phyloP scores from a whole-genome alignment of 1,284 basidiomycete genomes.

The Phenoliferia sp. region DNA sequence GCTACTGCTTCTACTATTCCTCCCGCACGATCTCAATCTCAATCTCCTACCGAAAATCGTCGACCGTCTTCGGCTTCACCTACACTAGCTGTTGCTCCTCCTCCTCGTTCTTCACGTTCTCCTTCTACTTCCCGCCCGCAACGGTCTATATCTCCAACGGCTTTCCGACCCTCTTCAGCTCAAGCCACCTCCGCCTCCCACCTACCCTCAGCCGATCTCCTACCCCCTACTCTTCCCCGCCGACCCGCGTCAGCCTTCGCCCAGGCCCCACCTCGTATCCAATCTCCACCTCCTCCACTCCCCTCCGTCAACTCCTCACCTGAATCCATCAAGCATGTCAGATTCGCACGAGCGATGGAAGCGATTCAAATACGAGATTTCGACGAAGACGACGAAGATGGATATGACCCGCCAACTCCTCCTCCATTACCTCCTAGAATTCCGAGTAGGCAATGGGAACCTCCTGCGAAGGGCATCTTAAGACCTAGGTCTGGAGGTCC shows the following conservation, averaged over 20 bases:
- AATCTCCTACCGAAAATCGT: background rate
- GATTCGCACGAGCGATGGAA: background rate
- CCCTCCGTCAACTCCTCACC: background rate
- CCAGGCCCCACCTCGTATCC: background rate
- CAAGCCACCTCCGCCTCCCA: background rate
- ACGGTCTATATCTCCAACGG: background rate
- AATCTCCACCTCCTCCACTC: constrained; percentile 5
- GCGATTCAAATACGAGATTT: background rate
- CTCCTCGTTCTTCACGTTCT: background rate
- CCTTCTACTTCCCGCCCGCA: no score
- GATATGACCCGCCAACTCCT: background rate
- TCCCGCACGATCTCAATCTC: background rate
- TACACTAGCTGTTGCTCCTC: no score
- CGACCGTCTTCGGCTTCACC: no score
- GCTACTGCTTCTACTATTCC: background rate
- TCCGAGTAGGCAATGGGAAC: background rate
- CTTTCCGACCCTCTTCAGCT: background rate
- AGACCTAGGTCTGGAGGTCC: background rate
- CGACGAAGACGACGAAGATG: background rate
- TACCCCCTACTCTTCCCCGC: background rate
- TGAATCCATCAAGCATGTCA: constrained; percentile 2
- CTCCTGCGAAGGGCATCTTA: constrained; percentile 5
- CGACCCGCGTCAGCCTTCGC: background rate
- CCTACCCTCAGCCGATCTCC: background rate
- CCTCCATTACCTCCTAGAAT: constrained; percentile 1